phyloP scores from a whole-genome alignment of 192 early-diverging fungal genomes.

The Jimgerdemannia lactiflua region DNA sequence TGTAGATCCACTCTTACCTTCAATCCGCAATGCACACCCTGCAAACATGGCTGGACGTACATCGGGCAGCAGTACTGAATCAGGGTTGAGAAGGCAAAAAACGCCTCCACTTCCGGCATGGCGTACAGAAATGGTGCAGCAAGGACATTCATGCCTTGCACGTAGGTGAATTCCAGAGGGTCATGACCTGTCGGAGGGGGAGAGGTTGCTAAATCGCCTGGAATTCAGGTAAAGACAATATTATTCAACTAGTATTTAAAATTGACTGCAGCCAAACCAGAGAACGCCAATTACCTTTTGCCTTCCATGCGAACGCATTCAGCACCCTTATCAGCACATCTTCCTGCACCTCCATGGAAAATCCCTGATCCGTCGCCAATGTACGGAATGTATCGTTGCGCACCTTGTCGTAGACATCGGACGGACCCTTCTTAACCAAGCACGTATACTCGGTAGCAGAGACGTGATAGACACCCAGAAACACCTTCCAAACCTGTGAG shows the following conservation, averaged over 20 bases:
- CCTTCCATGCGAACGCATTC: slow-evolving; percentile 85
- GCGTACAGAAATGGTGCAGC: slow-evolving; percentile 88
- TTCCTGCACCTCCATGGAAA: slow-evolving; percentile 67
- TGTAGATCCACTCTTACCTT: slow-evolving; percentile 46
- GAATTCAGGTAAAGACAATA: not conserved
- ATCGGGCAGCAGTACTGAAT: slow-evolving; percentile 86
- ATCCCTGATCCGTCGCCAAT: slow-evolving; percentile 74
- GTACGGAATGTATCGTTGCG: slow-evolving; percentile 90
- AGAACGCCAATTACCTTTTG: slow-evolving; percentile 54
- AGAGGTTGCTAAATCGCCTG: not conserved
- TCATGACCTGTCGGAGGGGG: slow-evolving; percentile 31
- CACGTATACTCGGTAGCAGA: slow-evolving; percentile 71
- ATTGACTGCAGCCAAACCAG: not conserved
- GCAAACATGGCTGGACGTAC: slow-evolving; percentile 88
- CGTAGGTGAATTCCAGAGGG: slow-evolving; percentile 64
- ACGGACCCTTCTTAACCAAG: slow-evolving; percentile 68
- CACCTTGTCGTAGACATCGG: slow-evolving; percentile 76
- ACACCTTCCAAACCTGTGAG: slow-evolving; percentile 68
- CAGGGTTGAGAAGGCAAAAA: slow-evolving; percentile 83
- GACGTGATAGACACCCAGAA: slow-evolving; percentile 69
- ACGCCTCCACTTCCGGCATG: slow-evolving; percentile 92
- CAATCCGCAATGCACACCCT: slow-evolving; percentile 88
- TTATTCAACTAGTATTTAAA: not conserved
- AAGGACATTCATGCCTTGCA: slow-evolving; percentile 95
- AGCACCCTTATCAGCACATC: slow-evolving; percentile 74